Base-by-base conservation (phyloP, 2,329 filamentous ascomycete species). In the Cordyceps cateniannulata region DNA sequence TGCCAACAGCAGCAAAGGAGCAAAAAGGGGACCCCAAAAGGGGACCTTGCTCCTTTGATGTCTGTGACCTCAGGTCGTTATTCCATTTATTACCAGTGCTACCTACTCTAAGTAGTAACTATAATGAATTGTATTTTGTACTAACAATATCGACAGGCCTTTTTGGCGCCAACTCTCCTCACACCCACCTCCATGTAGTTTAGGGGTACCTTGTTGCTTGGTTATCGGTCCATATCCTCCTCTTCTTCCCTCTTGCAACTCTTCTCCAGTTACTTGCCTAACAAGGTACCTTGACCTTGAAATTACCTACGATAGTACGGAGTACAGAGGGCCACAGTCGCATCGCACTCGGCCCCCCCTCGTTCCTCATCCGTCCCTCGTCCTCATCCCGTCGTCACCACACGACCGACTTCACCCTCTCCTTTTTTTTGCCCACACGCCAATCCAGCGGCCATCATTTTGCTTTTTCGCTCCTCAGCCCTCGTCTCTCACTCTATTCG, bases 371-470 rank as follows among this genome's bases (percentile, higher is more conserved):
- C n/a, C 18, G 4, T 22, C 18, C 20, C 20, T 45, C 38, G 18
- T 40, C 16, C 14, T 42, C 16, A 3, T 42, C 38, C 38, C 38
- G 16, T n/a, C 42, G 29, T 49, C 54, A 48, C 54, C 53, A 32
- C 51, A 25, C 44, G 10, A 42, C 44, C 3, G 20, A 3, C 4
- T 24, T 32, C 53, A 10, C 40, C 25, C 40, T 27, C 57, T 22
- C 51, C 57, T 35, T 32, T 40, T 59, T 50, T 52, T 52, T 35
- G n/a, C 27, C 22, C 38, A 52, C 51, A 18, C 38, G 18, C 22
- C 38, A 35, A 35, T 35, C 53, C 44, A 45, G 49, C 29, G 58
- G 40, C 35, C 48, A n/a, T 48, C 57, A 47, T 60, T 47, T 60
- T 53, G 49, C 58, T 60, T 60, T 53, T 53, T 45, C 24, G 24